Evolutionary conservation across 305 asterid species (phyloP).

Genomic region (Ajuga reptans): DNA sequence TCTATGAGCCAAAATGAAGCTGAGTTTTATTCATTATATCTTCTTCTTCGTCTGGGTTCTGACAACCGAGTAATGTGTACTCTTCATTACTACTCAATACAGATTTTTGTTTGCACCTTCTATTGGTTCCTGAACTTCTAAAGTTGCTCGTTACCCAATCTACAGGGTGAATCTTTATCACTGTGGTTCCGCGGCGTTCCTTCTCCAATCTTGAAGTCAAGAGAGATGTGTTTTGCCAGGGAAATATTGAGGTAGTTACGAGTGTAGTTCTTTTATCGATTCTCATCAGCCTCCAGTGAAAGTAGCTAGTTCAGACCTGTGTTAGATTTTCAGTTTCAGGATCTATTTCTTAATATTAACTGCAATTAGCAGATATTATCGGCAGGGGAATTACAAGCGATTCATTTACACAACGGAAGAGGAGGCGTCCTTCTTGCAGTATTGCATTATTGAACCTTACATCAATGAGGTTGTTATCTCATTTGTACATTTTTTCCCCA

Average conservation of each 20-base stretch:
- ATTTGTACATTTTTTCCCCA: background rate
- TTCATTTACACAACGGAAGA: conserved; percentile 51
- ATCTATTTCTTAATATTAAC: conserved; percentile 17
- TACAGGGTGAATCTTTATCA: conserved; percentile 66
- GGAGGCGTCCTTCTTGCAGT: conserved; percentile 84
- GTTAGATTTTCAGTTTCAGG: conserved; percentile 7
- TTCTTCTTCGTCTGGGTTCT: conserved; percentile 80
- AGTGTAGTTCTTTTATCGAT: background rate
- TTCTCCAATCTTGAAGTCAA: conserved; percentile 52
- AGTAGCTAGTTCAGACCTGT: conserved; percentile 2
- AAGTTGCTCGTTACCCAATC: conserved; percentile 17
- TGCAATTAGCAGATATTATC: conserved; percentile 45
- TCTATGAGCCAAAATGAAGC: conserved; percentile 52
- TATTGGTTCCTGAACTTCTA: conserved; percentile 5
- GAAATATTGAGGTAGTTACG: conserved; percentile 52
- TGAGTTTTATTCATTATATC: conserved; percentile 62
- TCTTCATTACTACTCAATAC: conserved; percentile 5
- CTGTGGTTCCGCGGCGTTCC: conserved; percentile 69
- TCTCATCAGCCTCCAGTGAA: background rate
- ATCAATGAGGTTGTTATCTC: conserved; percentile 53
- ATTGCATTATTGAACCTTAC: conserved; percentile 73
- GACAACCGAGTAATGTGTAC: conserved; percentile 44
- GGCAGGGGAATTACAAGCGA: conserved; percentile 64
- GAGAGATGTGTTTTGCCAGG: conserved; percentile 72
- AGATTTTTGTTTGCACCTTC: background rate